Evolutionary conservation across 805 yeast genomes (phyloP).

Genomic region (Candida maesae): DNA sequence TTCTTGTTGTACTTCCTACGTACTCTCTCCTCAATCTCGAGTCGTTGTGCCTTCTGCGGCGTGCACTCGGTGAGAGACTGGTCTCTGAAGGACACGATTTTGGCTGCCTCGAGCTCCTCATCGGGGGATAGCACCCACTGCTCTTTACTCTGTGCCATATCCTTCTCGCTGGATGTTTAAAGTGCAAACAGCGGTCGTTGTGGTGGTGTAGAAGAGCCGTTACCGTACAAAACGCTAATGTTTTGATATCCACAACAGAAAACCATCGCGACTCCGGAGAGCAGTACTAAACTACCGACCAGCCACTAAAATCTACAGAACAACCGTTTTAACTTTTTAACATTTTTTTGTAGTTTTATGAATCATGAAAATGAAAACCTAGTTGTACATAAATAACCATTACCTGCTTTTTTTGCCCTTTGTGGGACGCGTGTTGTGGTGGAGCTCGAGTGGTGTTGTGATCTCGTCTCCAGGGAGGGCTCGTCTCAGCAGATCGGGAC

Average conservation of each 20-base stretch:
- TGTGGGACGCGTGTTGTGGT: background rate
- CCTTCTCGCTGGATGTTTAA: background rate
- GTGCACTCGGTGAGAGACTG: slow-evolving; percentile 2
- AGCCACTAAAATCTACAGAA: background rate
- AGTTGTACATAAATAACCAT: slow-evolving; percentile 23
- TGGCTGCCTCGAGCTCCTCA: slow-evolving; percentile 14
- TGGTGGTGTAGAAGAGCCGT: too few relatives aligned
- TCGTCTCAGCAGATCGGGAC: slow-evolving; percentile 1
- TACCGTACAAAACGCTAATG: too few relatives aligned
- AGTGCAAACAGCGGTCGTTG: too few relatives aligned
- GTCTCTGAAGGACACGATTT: slow-evolving; percentile 19
- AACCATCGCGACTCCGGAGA: too few relatives aligned
- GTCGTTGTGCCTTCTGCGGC: slow-evolving; percentile 5
- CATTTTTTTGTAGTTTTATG: slow-evolving; percentile 20
- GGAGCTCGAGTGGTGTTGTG: background rate
- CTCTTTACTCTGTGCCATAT: background rate
- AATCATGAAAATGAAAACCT: slow-evolving; percentile 21
- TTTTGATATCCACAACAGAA: too few relatives aligned
- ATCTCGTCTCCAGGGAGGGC: background rate
- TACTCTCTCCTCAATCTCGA: slow-evolving; percentile 20
- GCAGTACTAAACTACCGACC: too few relatives aligned
- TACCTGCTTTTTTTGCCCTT: slow-evolving; percentile 12
- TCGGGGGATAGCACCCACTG: background rate
- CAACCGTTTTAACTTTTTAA: slow-evolving; percentile 6
- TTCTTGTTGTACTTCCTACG: slow-evolving; percentile 18